These are phyloP conservation scores for Neltuma alba DNA, from an alignment of 306 rosid species.

Conservation along the genomic window DNA sequence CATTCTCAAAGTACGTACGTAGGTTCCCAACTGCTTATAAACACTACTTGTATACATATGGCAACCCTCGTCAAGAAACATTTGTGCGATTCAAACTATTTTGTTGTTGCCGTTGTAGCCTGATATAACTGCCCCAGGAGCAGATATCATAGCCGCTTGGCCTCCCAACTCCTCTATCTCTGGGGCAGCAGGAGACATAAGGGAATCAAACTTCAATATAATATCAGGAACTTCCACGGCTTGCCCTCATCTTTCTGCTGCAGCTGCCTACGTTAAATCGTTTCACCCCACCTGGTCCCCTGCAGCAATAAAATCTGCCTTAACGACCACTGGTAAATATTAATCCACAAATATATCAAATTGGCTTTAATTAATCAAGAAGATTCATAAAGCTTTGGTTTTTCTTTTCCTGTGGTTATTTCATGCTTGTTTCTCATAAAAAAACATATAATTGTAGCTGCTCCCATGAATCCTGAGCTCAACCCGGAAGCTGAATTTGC, in stretches of 20 bases:
- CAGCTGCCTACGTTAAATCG: conserved; percentile 49
- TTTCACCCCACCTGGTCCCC: conserved; percentile 51
- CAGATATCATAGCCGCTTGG: conserved; percentile 45
- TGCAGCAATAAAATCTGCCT: conserved; percentile 44
- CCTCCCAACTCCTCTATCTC: conserved; percentile 13
- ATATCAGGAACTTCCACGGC: conserved; percentile 51
- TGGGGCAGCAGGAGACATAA: not conserved
- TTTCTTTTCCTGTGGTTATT: no score
- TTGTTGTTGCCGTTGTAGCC: conserved; percentile 19
- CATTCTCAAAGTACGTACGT: no score
- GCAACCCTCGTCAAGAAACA: no score
- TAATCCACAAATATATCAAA: not conserved
- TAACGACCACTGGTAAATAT: conserved; percentile 36
- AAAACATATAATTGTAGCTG: not conserved
- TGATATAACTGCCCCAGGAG: conserved; percentile 47
- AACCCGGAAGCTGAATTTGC: conserved; percentile 41
- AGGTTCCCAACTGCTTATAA: no score
- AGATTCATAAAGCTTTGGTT: no score
- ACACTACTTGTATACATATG: no score
- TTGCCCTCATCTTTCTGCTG: conserved; percentile 43
- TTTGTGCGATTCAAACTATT: no score
- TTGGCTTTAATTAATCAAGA: no score
- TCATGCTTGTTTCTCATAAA: no score
- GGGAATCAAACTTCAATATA: not conserved
- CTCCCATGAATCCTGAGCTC: conserved; percentile 18